Percentiles rank a stretch among this genome's conserved stretches.
These are phyloP conservation scores for Pleodorina starrii DNA, from an alignment of 139 green algal genomes.

Conservation along the genomic window DNA sequence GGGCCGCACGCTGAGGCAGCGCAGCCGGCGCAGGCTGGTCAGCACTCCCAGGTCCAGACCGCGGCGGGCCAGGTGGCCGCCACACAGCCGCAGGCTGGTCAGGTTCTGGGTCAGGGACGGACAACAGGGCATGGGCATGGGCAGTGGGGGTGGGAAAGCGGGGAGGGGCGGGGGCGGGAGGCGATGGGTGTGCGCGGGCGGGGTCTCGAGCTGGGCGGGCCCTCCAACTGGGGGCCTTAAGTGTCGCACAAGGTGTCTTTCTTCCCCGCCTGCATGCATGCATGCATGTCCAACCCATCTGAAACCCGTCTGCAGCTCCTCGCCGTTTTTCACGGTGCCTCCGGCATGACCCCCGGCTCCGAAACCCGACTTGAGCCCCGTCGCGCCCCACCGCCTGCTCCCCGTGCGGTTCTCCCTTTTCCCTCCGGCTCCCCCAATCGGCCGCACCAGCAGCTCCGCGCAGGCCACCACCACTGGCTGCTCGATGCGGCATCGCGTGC, in stretches of 20 bases:
- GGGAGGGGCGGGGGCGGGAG: background rate
- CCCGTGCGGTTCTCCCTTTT: too few relatives aligned
- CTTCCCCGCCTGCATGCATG: too few relatives aligned
- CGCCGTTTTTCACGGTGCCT: background rate
- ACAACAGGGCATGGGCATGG: background rate
- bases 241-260: too few relatives aligned
- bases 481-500: background rate
- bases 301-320: background rate
- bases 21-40: conserved; percentile 14
- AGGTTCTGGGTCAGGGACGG: background rate
- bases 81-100: background rate
- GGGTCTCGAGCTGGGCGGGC: too few relatives aligned
- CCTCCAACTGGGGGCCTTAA: too few relatives aligned
- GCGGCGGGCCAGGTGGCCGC: conserved; percentile 5
- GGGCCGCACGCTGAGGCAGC: background rate
- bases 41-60: conserved; percentile 31
- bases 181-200: too few relatives aligned
- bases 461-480: conserved; percentile 21
- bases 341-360: too few relatives aligned
- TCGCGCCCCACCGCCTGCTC: too few relatives aligned
- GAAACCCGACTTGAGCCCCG: too few relatives aligned
- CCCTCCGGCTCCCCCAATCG: too few relatives aligned
- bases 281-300: too few relatives aligned
- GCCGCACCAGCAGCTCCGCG: conserved; percentile 34
- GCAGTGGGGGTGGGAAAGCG: background rate